Conservation (phyloP, 1,284 basidiomycete genomes). For the Cryptococcus neoformans region DNA sequence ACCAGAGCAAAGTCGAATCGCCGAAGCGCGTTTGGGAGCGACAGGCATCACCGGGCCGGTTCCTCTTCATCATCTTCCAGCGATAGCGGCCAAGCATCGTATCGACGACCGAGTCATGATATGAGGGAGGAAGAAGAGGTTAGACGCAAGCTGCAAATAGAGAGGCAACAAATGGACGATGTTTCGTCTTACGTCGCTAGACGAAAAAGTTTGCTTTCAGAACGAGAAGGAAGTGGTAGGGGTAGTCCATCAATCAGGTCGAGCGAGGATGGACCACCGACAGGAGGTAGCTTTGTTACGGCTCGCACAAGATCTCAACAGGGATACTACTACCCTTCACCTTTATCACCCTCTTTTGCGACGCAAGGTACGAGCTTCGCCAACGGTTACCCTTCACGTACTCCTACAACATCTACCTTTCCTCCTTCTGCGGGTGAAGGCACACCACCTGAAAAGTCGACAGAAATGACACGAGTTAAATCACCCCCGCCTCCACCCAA, state of each 20-base stretch:
- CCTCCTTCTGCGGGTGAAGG: constrained; percentile 13
- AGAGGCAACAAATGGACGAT: constrained; percentile 37
- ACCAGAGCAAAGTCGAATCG: constrained; percentile 37
- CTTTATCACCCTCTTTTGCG: constrained; percentile 24
- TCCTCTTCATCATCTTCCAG: constrained; percentile 13
- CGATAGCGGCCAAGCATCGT: constrained; percentile 12
- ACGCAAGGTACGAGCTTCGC: constrained; percentile 15
- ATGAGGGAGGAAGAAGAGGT: constrained; percentile 33
- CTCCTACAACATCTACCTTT: constrained; percentile 10
- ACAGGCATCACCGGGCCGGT: constrained; percentile 24
- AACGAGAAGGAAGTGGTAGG: constrained; percentile 25
- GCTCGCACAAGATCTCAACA: constrained; percentile 19
- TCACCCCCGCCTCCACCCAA: not conserved
- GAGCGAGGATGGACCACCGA: constrained; percentile 19
- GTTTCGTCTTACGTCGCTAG: constrained; percentile 39
- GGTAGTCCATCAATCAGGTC: constrained; percentile 33
- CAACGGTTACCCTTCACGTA: constrained; percentile 5
- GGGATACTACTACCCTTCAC: constrained; percentile 31
- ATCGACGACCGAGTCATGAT: not conserved
- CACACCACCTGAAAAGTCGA: constrained; percentile 20
- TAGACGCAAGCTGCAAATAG: constrained; percentile 32
- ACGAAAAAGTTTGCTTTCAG: constrained; percentile 35
- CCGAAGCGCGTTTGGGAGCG: constrained; percentile 42
- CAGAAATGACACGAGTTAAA: constrained; percentile 11
- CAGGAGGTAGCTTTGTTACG: constrained; percentile 8